Evolutionary conservation across 768 basidiomycete genomes (phyloP).

Genomic region (Ramaria sp.): DNA sequence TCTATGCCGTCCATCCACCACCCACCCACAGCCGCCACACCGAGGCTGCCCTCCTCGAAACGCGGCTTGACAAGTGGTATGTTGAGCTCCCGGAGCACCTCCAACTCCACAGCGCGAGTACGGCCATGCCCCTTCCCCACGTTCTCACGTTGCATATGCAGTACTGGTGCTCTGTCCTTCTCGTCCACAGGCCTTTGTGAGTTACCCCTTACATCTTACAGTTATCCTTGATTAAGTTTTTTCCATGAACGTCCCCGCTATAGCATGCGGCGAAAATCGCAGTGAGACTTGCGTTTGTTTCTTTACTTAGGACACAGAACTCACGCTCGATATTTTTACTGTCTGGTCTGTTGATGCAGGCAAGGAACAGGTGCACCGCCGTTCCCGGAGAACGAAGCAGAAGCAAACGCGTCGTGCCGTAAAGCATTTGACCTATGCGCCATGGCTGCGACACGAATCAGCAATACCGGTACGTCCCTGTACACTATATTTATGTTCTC

Average conservation of each 20-base stretch:
- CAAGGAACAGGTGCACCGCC: not conserved
- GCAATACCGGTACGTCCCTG: constrained; percentile 40
- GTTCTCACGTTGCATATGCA: constrained; percentile 60
- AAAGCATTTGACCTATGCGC: constrained; percentile 71
- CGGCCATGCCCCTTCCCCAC: constrained; percentile 41
- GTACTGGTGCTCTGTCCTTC: constrained; percentile 65
- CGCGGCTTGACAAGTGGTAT: constrained; percentile 64
- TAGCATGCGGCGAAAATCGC: constrained; percentile 8
- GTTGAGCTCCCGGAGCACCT: constrained; percentile 54
- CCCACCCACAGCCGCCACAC: constrained; percentile 31
- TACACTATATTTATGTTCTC: not conserved
- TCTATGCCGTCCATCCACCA: constrained; percentile 56
- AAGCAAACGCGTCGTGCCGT: constrained; percentile 33
- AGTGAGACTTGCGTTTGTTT: constrained; percentile 28
- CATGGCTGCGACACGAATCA: constrained; percentile 60
- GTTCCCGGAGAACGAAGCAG: constrained; percentile 9
- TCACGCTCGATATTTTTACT: not conserved
- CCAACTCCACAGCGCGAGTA: constrained; percentile 39
- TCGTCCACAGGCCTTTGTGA: constrained; percentile 73
- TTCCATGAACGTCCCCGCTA: not conserved
- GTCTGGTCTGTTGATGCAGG: not conserved
- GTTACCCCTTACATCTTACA: constrained; percentile 20
- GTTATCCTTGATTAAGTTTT: constrained; percentile 2
- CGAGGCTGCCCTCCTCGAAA: constrained; percentile 46
- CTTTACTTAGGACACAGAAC: not conserved